phyloP scores from a whole-genome alignment of 306 rosid genomes.

The Cucumis melo region DNA sequence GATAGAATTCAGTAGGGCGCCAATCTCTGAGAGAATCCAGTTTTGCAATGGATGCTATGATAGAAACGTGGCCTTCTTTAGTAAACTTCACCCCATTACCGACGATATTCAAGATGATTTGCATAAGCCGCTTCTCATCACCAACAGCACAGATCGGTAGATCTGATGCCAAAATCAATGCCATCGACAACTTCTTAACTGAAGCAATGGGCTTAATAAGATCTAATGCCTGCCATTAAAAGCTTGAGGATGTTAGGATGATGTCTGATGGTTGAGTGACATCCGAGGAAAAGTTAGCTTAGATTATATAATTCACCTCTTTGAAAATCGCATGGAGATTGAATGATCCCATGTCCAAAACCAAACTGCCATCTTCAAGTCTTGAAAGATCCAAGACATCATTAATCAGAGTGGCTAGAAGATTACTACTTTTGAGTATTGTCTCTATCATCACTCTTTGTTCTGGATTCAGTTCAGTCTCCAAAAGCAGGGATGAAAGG shows the following conservation, averaged over 20 bases:
- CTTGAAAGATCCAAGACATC: constrained; percentile 91
- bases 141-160: constrained; percentile 64
- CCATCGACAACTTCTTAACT: constrained; percentile 64
- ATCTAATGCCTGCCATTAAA: constrained; percentile 35
- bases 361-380: constrained; percentile 91
- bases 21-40: constrained; percentile 66
- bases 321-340: constrained; percentile 66
- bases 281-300: neutral
- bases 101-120: constrained; percentile 55
- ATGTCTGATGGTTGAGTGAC: neutral
- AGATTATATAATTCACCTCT: constrained; percentile 30
- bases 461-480: constrained; percentile 71
- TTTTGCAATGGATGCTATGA: constrained; percentile 63
- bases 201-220: constrained; percentile 74
- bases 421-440: constrained; percentile 69
- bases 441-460: constrained; percentile 81
- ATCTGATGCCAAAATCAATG: constrained; percentile 61
- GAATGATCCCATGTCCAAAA: constrained; percentile 51
- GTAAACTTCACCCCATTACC: constrained; percentile 93
- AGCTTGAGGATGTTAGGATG: neutral
- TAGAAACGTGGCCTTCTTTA: constrained; percentile 62
- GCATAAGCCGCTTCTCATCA: constrained; percentile 72
- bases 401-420: constrained; percentile 47
- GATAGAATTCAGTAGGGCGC: constrained; percentile 64
- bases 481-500: constrained; percentile 76